Conservation (phyloP, 1,284 basidiomycete species). For the Cryptococcus jaspeensis region DNA sequence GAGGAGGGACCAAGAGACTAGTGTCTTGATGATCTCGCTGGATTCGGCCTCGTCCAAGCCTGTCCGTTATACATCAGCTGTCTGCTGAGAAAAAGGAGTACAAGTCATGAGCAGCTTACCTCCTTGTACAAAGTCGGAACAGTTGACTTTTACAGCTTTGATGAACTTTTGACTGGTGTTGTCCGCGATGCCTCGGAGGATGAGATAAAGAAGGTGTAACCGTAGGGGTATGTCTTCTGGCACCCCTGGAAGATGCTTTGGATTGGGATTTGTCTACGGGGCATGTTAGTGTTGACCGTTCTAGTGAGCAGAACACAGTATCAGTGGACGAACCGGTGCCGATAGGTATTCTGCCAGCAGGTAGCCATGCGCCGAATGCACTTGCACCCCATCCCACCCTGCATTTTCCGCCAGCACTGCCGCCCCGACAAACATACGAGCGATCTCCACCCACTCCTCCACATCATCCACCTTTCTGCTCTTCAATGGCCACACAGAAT, state of each 20-base stretch:
- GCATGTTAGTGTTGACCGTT: conserved; percentile 2
- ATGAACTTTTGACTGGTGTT: conserved; percentile 64
- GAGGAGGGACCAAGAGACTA: conserved; percentile 56
- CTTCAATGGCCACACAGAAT: conserved; percentile 59
- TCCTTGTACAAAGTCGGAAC: conserved; percentile 71
- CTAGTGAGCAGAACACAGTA: neutral
- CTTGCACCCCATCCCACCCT: conserved; percentile 85
- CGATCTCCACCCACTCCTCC: conserved; percentile 55
- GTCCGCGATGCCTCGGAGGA: conserved; percentile 63
- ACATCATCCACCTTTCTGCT: conserved; percentile 65
- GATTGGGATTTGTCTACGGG: conserved; percentile 62
- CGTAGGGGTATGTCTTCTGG: conserved; percentile 39
- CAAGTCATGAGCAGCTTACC: no score
- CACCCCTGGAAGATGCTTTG: conserved; percentile 63
- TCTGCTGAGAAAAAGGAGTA: no score
- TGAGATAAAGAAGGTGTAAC: conserved; percentile 65
- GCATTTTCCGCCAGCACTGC: conserved; percentile 65
- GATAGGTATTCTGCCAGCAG: conserved; percentile 82
- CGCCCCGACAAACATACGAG: conserved; percentile 67
- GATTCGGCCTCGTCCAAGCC: conserved; percentile 38
- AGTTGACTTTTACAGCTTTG: conserved; percentile 83
- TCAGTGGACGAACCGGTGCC: conserved; percentile 59
- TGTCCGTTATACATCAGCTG: neutral
- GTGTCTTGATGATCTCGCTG: conserved; percentile 39
- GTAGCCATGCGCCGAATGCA: conserved; percentile 89